phyloP scores from a whole-genome alignment of 768 basidiomycete genomes.

The Calvatia gigantea region DNA sequence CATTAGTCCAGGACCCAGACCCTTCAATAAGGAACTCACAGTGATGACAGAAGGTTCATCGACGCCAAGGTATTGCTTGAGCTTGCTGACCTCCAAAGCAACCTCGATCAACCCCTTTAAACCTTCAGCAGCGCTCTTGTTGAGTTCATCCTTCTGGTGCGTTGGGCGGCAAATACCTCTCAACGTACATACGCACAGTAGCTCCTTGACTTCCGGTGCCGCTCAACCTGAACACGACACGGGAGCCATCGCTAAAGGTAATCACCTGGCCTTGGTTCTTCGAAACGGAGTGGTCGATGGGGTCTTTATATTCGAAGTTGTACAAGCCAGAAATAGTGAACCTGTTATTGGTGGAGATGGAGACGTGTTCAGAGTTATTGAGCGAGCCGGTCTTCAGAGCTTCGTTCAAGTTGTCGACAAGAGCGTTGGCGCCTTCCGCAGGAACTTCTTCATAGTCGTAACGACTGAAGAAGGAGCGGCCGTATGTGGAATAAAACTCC shows the following conservation, averaged over 20 bases:
- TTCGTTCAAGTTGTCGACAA: constrained; percentile 76
- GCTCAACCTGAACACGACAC: constrained; percentile 93
- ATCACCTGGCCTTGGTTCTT: constrained; percentile 96
- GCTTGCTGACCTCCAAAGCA: constrained; percentile 78
- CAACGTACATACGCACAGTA: constrained; percentile 94
- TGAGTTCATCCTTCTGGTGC: constrained; percentile 68
- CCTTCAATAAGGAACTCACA: constrained; percentile 37
- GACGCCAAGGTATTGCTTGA: constrained; percentile 81
- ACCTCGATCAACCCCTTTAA: constrained; percentile 95
- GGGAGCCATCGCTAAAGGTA: constrained; percentile 85
- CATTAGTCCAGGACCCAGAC: not conserved
- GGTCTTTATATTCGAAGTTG: constrained; percentile 96
- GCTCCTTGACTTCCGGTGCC: constrained; percentile 97
- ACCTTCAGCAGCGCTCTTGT: constrained; percentile 80
- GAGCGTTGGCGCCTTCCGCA: constrained; percentile 82
- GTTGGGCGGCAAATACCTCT: constrained; percentile 77
- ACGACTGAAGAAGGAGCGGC: constrained; percentile 96
- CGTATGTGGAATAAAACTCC: constrained; percentile 88
- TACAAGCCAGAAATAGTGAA: constrained; percentile 78
- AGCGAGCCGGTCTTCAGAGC: constrained; percentile 68
- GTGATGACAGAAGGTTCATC: constrained; percentile 98
- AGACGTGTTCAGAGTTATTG: constrained; percentile 61
- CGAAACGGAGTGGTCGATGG: constrained; percentile 92
- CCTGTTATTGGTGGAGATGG: constrained; percentile 59
- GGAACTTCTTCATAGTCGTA: constrained; percentile 99